Conservation (phyloP, 306 rosid species). For the Quercus robur region DNA sequence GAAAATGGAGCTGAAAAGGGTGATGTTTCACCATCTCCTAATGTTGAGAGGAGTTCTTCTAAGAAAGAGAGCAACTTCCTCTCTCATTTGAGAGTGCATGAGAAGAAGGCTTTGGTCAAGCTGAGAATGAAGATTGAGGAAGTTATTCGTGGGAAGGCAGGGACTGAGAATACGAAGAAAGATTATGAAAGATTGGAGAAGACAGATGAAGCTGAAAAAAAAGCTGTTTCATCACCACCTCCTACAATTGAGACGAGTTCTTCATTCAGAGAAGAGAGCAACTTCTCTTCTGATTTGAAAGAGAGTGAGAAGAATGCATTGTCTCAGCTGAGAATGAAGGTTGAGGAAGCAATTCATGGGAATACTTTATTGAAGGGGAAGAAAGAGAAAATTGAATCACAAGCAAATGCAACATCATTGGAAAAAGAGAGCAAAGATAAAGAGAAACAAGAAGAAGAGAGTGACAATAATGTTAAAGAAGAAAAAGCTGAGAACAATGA, state of each 20-base stretch:
- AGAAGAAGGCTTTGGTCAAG: background rate
- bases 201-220: background rate
- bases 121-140: background rate
- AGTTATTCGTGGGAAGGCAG: background rate
- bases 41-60: background rate
- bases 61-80: background rate
- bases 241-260: slow-evolving; percentile 27
- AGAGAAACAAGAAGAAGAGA: background rate
- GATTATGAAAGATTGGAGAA: background rate
- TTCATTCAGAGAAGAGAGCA: slow-evolving; percentile 47
- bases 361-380: slow-evolving; percentile 20
- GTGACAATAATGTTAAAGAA: background rate
- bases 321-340: slow-evolving; percentile 33
- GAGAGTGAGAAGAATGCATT: slow-evolving; percentile 43
- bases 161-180: background rate
- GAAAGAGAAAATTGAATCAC: slow-evolving; percentile 19
- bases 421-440: background rate
- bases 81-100: background rate
- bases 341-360: slow-evolving; percentile 40
- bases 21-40: background rate
- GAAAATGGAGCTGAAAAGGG: background rate
- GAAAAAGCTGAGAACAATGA: background rate
- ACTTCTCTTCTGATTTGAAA: slow-evolving; percentile 41
- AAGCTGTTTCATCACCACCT: background rate
- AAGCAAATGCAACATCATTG: background rate